Evolutionary conservation across 2,329 filamentous ascomycete genomes (phyloP), one percentile per base, ranked within the genome.

Genomic region (Microascus cirrosus): DNA sequence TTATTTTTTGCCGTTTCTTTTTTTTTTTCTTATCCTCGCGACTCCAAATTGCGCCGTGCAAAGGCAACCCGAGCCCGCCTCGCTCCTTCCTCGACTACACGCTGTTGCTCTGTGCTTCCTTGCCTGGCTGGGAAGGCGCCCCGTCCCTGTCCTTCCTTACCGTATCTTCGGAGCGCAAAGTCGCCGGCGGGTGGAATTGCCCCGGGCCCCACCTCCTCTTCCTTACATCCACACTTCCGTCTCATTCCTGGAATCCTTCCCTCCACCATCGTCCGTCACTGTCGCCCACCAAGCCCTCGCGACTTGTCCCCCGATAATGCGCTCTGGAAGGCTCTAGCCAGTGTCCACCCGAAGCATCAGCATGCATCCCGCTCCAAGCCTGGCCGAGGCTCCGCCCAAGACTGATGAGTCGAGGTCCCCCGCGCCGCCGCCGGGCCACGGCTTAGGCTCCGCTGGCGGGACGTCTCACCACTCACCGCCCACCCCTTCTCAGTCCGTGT

Each of bases 341-440:
- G 52, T 54, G 28, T 58, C 35, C 28, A 53, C 51, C 51, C 25
- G 8, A 53, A 53, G 34, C 25, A 32, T 59, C 65, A 65, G 61
- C 61, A 74, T 74, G 72, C 72, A 73, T 65, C 68, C 71, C 63
- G 66, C 69, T 57, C 71, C 71, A 52, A 72, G 66, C 63, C 65
- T 74, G 62, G 64, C 66, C 58, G 70, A 72, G 59, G 65, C 66
- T 56, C 64, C 64, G 53, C 64, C 64, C 53, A 66, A 65, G 62
- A 63, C 63, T 28, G 63, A 65, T 35, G 63, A 63, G 53, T 50
- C 63, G 61, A 61, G 64, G 61, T 63, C 62, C 63, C 51, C 64
- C 63, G 54, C 57, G 25, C 51, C 57, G 36, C 57, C 34, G 59
- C 55, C 60, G 57, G 42, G 50, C 55, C 60, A 42, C 56, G 58